These are phyloP conservation scores for Macrolepiota fuliginosa DNA, from an alignment of 768 basidiomycete species.

Conservation along the genomic window DNA sequence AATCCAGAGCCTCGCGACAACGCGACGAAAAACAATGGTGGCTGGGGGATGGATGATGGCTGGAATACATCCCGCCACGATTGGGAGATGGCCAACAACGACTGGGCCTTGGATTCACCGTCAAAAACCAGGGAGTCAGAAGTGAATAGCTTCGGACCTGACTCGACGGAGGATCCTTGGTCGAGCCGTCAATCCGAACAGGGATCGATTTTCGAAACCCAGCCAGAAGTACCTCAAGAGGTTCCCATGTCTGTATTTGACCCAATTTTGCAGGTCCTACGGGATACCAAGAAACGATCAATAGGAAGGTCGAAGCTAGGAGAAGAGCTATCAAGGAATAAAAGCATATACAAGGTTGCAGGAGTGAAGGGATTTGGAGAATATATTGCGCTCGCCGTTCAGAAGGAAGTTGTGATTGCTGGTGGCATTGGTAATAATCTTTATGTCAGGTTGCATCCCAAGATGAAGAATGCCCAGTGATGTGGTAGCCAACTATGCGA, in stretches of 20 bases:
- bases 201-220: background rate
- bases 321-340: background rate
- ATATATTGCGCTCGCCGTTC: slow-evolving; percentile 11
- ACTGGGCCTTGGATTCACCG: background rate
- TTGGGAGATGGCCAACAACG: background rate
- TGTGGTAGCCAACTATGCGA: background rate
- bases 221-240: background rate
- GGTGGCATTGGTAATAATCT: background rate
- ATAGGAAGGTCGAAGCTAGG: slow-evolving; percentile 5
- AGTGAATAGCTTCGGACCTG: background rate
- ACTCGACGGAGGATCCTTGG: background rate
- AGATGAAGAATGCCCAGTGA: background rate
- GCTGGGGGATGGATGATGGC: background rate
- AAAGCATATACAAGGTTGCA: slow-evolving; percentile 7
- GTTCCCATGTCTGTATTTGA: background rate
- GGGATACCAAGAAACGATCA: background rate
- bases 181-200: background rate
- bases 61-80: background rate
- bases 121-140: background rate
- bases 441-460: background rate
- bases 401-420: slow-evolving; percentile 1
- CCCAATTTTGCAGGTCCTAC: background rate
- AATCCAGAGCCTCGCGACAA: background rate
- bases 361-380: slow-evolving; percentile 11
- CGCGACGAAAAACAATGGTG: background rate